Base-by-base conservation (phyloP, 495 filamentous ascomycete genomes). In the Aspergillus campestris region DNA sequence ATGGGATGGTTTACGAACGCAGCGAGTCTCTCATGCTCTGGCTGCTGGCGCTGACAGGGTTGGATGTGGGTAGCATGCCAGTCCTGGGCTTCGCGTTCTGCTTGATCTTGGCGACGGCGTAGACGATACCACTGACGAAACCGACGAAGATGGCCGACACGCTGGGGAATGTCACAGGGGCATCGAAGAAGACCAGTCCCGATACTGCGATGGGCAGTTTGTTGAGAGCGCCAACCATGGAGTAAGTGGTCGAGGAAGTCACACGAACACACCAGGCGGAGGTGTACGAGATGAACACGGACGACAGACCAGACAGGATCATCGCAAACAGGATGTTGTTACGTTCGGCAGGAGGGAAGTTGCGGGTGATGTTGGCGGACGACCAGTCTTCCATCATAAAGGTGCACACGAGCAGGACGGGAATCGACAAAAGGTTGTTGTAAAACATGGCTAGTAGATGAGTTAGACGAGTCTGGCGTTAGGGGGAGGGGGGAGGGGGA, bases 201-300 rank as follows among this genome's bases (percentile, higher is more conserved):
- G 81, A 86, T 53, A 98, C 38, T 28, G 92, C 92, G 54, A 98
- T 87, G 13, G 92, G 92, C 11, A 98, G 81, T 73, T 98, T 98
- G 79, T 98, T 98, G 50, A 98, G 77, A 24, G 91, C 86, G 49
- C 92, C 92, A 43, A 96, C 92, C 92, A 98, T 96, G 29, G 85
- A 90, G 72, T 98, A 98, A 5, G 91, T 98, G 31, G 92, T 96
- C 7, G 89, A 94, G 2, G 87, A 90, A 11, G 92, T 95, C 46
- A 95, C 85, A 53, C 92, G 92, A 51, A 98, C 91, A 68, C 92
- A 96, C 92, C 92, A 96, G 29, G 92, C 91, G 14, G 89, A 95
- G 59, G 87, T 89, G 75, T 98, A 99, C 14, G 92, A 97, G 66
- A 99, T 99, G 71, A 96, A 95, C 53, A 99, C 87, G 36, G 90